phyloP scores from a whole-genome alignment of 1,139 yeast genomes.

The Saccharomyces uvarum region DNA sequence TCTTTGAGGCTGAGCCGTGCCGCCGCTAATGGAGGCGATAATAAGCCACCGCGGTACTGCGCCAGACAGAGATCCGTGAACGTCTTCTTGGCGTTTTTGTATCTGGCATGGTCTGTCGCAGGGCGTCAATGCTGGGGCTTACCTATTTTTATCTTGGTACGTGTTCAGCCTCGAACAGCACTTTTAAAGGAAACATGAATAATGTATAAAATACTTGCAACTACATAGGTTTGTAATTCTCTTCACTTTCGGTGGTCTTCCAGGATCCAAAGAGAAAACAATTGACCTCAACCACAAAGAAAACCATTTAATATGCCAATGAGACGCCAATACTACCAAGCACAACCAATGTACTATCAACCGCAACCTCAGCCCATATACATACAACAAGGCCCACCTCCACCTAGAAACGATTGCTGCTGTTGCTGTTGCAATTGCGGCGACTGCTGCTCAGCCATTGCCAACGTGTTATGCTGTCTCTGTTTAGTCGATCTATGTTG shows the following conservation, averaged over 20 bases:
- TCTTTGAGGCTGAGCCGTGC: not conserved
- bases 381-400: slow-evolving; percentile 11
- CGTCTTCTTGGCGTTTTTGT: not conserved
- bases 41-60: not conserved
- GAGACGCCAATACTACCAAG: not conserved
- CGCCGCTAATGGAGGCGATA: not conserved
- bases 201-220: not conserved
- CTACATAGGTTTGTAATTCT: not conserved
- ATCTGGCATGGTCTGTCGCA: not conserved
- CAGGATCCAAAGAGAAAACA: not conserved
- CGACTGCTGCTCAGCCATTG: slow-evolving; percentile 6
- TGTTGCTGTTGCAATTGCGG: slow-evolving; percentile 3
- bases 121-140: not conserved
- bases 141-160: not conserved
- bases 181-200: not conserved
- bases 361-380: slow-evolving; percentile 9
- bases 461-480: slow-evolving; percentile 9
- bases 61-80: not conserved
- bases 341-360: slow-evolving; percentile 1
- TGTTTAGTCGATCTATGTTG: slow-evolving; percentile 5
- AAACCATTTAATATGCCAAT: not conserved
- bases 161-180: not conserved
- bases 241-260: not conserved
- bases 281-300: not conserved
- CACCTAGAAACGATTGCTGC: slow-evolving; percentile 5